Base-by-base conservation (phyloP, 257 asterid species). In the Scutellaria baicalensis region DNA sequence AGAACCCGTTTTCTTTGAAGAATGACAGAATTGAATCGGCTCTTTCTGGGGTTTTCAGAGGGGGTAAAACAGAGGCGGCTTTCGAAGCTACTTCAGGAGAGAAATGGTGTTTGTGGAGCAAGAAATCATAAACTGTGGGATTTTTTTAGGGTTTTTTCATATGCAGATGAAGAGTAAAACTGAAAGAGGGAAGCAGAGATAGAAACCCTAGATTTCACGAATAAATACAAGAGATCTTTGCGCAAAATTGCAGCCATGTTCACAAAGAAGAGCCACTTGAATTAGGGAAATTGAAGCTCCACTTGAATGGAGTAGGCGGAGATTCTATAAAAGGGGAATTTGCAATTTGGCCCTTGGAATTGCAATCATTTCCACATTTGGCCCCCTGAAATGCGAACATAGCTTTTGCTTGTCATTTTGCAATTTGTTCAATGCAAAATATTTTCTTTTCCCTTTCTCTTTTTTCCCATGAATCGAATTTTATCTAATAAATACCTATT, bases 1-100 rank as follows among this genome's bases (percentile, higher is more conserved):
- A 76, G 35, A 84, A 78, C 1, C 80, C 83, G 57, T 12, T 68
- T n/a, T 64, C 69, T 69, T 77, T 73, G 10, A 81, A 18, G 68
- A 69, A 81, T 6, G 79, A 51, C 0, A 81, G 17, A 2, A 74
- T 44, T 39, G 67, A 18, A 64, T 73, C 67, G 2, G 72, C 56
- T 6, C 35, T 56, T 65, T 65, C 54, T 7, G 70, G 75, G 39
- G 39, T 31, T 38, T 42, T 74, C 8, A 71, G 5, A 27, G 0
- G 35, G 59, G 60, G 2, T 35, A 56, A 13, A 10, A 38, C 54
- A 14, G 77, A 64, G 59, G 81, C 73, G 38, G 47, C 78, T 47
- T 54, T 23, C 16, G 66, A 21, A 61, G 78, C 78, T n/a, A 55
- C 9, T 63, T 64, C 61, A n/a, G 66, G 55, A 18, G 88, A 75